Percentiles rank a stretch among this genome's conserved stretches.
Conservation (phyloP, 1,284 basidiomycete genomes). For the Boletus calvinii region DNA sequence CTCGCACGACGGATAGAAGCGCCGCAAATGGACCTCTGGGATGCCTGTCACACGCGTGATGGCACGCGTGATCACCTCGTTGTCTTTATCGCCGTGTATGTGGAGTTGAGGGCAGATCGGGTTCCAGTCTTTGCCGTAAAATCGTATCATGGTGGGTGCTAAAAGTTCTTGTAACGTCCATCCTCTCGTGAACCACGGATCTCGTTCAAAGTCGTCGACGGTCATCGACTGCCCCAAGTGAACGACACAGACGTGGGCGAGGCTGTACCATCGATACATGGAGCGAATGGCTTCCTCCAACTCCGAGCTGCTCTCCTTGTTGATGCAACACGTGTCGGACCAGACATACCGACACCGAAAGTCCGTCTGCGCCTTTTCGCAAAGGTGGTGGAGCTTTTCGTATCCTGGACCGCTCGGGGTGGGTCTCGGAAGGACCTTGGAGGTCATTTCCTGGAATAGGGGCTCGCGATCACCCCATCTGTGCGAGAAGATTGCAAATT, state of each 20-base stretch:
- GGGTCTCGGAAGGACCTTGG: neutral
- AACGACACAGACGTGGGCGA: constrained; percentile 17
- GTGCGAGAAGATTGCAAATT: constrained; percentile 17
- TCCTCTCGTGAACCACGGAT: constrained; percentile 17
- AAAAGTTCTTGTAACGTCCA: constrained; percentile 22
- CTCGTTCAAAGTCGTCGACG: constrained; percentile 12
- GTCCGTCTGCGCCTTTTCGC: constrained; percentile 6
- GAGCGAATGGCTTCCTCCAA: constrained; percentile 17
- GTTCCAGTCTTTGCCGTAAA: constrained; percentile 15
- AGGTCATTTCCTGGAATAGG: constrained; percentile 8
- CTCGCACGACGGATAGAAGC: constrained; percentile 13
- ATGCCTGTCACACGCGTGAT: constrained; percentile 14
- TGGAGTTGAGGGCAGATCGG: constrained; percentile 1
- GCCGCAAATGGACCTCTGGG: neutral
- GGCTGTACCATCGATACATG: constrained; percentile 18
- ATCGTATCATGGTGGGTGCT: constrained; percentile 9
- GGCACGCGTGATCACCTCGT: constrained; percentile 4
- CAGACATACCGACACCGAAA: constrained; percentile 14
- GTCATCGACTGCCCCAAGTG: constrained; percentile 7
- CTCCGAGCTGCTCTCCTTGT: constrained; percentile 19
- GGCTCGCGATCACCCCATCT: constrained; percentile 16
- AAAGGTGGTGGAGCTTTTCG: constrained; percentile 11
- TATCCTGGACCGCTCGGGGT: constrained; percentile 6
- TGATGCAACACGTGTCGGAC: constrained; percentile 18
- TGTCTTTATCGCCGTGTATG: constrained; percentile 10